Evolutionary conservation across 2,329 filamentous ascomycete species (phyloP).

Genomic region (Rhynchosporium secalis): DNA sequence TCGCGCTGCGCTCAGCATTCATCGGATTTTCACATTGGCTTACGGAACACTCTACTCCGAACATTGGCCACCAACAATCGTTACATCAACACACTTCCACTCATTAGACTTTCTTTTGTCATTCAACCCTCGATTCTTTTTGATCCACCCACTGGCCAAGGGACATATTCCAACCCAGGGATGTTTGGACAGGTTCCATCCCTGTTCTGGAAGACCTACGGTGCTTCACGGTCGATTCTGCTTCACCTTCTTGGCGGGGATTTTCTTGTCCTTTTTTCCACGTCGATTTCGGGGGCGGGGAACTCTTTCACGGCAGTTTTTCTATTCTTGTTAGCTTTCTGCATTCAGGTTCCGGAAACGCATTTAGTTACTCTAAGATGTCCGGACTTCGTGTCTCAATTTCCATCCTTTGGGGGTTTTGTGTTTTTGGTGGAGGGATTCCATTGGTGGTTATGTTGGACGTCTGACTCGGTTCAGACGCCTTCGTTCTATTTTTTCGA

Average conservation of each 20-base stretch:
- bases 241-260: neutral
- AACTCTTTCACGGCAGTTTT: slow-evolving; percentile 8
- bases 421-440: neutral
- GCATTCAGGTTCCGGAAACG: neutral
- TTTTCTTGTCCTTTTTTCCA: neutral
- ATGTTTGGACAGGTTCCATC: slow-evolving; percentile 18
- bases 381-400: slow-evolving; percentile 7
- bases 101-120: slow-evolving; percentile 30
- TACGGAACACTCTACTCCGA: slow-evolving; percentile 2
- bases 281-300: neutral
- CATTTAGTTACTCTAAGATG: slow-evolving; percentile 5
- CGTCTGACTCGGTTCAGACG: neutral
- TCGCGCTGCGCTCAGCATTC: slow-evolving; percentile 38
- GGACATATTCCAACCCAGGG: slow-evolving; percentile 6
- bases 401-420: neutral
- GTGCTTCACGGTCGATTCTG: slow-evolving; percentile 12
- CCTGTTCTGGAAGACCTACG: slow-evolving; percentile 9
- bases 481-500: neutral
- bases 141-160: neutral
- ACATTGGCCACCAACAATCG: slow-evolving; percentile 6
- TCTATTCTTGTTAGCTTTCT: neutral
- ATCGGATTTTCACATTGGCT: slow-evolving; percentile 11
- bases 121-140: slow-evolving; percentile 2
- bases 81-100: slow-evolving; percentile 19
- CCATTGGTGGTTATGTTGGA: neutral